Percentiles rank a stretch among this genome's conserved stretches.
These are phyloP conservation scores for Suillus fuscotomentosus DNA, from an alignment of 768 basidiomycete species.

Conservation along the genomic window DNA sequence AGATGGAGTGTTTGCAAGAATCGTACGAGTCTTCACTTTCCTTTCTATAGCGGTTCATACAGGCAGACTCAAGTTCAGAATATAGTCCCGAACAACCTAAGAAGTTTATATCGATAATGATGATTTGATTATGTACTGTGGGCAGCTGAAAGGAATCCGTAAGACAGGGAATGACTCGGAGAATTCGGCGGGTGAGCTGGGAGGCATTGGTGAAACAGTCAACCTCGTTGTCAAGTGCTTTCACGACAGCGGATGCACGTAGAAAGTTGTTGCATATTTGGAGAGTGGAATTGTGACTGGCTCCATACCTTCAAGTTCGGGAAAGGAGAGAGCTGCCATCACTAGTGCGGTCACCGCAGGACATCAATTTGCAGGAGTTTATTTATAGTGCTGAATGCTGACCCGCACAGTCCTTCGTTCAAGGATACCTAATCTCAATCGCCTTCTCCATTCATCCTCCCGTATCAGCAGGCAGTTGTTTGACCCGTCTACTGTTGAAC, in stretches of 20 bases:
- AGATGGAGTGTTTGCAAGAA: not conserved
- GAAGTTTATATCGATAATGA: not conserved
- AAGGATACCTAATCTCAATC: not conserved
- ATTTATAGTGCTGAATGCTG: constrained; percentile 5
- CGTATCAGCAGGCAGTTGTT: constrained; percentile 35
- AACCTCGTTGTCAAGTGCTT: no score
- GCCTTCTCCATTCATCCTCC: constrained; percentile 24
- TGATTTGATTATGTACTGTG: not conserved
- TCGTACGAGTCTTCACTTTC: not conserved
- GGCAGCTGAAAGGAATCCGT: not conserved
- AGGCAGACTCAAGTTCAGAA: not conserved
- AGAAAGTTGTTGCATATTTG: no score
- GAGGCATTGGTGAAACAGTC: no score
- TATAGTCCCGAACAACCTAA: not conserved
- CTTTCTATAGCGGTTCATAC: not conserved
- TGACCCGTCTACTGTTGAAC: constrained; percentile 66
- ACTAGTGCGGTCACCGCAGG: not conserved
- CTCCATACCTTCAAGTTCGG: no score
- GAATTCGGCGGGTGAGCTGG: no score
- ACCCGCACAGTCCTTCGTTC: not conserved
- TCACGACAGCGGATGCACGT: no score
- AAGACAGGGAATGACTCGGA: no score
- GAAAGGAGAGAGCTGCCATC: no score
- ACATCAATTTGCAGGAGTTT: not conserved
- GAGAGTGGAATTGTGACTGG: no score